Evolutionary conservation across 1,284 basidiomycete genomes (phyloP).

Genomic region (Ceratobasidium sp.): DNA sequence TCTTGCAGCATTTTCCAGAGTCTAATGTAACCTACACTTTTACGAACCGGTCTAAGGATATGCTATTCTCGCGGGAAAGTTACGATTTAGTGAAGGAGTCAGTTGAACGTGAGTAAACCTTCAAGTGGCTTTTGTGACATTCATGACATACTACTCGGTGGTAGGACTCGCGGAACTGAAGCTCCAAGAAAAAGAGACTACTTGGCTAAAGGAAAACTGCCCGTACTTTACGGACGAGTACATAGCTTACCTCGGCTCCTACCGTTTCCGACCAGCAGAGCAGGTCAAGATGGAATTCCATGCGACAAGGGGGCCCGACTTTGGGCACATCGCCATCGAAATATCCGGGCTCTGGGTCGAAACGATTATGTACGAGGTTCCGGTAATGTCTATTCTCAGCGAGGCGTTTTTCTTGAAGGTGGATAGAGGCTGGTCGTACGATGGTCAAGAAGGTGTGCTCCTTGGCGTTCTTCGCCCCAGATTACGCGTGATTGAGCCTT

Average conservation of each 20-base stretch:
- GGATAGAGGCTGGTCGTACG: conserved; percentile 84
- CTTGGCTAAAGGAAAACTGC: conserved; percentile 76
- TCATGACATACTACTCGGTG: conserved; percentile 11
- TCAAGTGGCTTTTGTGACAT: background rate
- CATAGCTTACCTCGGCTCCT: conserved; percentile 76
- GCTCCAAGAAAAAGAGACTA: conserved; percentile 71
- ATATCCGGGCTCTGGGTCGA: conserved; percentile 86
- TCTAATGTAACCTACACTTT: conserved; percentile 80
- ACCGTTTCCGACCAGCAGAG: conserved; percentile 77
- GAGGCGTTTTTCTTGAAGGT: conserved; percentile 78
- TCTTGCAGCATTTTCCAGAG: conserved; percentile 81
- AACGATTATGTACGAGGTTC: conserved; percentile 96
- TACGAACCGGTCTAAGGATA: conserved; percentile 81
- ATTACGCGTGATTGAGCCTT: conserved; percentile 51
- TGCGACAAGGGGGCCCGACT: conserved; percentile 62
- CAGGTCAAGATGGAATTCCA: conserved; percentile 80
- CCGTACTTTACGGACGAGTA: conserved; percentile 82
- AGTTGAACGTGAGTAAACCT: conserved; percentile 69
- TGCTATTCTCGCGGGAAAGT: conserved; percentile 76
- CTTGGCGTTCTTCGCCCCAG: background rate
- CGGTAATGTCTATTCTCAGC: conserved; percentile 89
- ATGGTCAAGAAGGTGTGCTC: conserved; percentile 75
- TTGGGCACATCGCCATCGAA: conserved; percentile 79
- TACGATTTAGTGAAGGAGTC: conserved; percentile 73
- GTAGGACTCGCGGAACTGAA: conserved; percentile 74